phyloP scores from a whole-genome alignment of 345 rosid species.

The Kandelia obovata region DNA sequence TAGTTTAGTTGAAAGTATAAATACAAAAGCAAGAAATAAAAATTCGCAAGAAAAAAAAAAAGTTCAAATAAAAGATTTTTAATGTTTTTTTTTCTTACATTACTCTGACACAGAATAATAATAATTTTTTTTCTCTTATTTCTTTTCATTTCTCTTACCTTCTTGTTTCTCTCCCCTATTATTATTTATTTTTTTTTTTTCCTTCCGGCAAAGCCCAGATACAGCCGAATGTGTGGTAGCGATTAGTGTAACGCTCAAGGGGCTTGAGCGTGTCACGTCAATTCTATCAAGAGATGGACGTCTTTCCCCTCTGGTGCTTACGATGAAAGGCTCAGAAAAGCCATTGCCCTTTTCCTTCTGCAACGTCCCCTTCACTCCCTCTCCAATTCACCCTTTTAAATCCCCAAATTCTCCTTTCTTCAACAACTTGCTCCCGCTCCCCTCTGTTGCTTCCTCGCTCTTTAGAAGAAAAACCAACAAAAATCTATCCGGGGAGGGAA shows the following conservation, averaged over 20 bases:
- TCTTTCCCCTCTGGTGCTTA: slow-evolving; percentile 7
- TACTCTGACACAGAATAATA: no score
- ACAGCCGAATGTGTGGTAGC: slow-evolving; percentile 6
- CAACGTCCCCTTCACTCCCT: slow-evolving; percentile 29
- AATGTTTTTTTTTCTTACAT: no score
- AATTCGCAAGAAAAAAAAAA: no score
- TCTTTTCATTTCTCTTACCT: no score
- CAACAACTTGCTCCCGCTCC: neutral
- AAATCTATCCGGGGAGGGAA: neutral
- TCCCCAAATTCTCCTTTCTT: neutral
- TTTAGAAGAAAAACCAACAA: slow-evolving; percentile 14
- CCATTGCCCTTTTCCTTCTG: slow-evolving; percentile 38
- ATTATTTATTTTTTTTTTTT: neutral
- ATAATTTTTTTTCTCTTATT: neutral
- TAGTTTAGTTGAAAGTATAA: no score
- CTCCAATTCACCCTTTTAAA: neutral
- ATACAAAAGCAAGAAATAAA: no score
- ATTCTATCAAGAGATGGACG: neutral
- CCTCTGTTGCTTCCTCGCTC: slow-evolving; percentile 9
- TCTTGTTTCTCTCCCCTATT: no score
- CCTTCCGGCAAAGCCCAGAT: neutral
- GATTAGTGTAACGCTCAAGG: slow-evolving; percentile 35
- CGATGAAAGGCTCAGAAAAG: slow-evolving; percentile 17
- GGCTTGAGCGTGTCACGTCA: slow-evolving; percentile 17
- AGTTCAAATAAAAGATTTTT: no score